Conservation (phyloP, 768 basidiomycete species). For the Hebeloma cylindrosporum region DNA sequence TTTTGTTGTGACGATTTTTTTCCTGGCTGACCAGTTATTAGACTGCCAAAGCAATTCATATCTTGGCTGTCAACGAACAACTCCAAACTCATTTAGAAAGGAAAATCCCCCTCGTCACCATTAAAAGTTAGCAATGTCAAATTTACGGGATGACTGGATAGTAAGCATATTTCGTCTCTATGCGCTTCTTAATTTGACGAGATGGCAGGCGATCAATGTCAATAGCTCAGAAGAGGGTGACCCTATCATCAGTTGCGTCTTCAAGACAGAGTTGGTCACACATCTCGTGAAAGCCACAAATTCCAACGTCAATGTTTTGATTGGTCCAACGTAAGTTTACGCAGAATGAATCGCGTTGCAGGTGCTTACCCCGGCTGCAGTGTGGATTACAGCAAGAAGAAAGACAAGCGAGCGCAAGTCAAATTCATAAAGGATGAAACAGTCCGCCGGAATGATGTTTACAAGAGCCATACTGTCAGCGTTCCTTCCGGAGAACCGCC, state of each 20-base stretch:
- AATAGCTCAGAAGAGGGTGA: slow-evolving; percentile 89
- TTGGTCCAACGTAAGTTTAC: slow-evolving; percentile 71
- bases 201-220: slow-evolving; percentile 68
- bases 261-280: slow-evolving; percentile 93
- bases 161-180: slow-evolving; percentile 41
- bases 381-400: slow-evolving; percentile 93
- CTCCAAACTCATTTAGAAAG: slow-evolving; percentile 67
- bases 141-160: slow-evolving; percentile 92
- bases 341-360: not conserved
- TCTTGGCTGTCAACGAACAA: slow-evolving; percentile 56
- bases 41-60: slow-evolving; percentile 85
- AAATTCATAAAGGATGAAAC: slow-evolving; percentile 90
- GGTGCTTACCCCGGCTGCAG: slow-evolving; percentile 37
- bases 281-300: slow-evolving; percentile 81
- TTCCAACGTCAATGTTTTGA: slow-evolving; percentile 67
- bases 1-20: slow-evolving; percentile 10
- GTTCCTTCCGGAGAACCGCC: slow-evolving; percentile 89
- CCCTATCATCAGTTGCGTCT: slow-evolving; percentile 84
- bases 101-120: slow-evolving; percentile 86
- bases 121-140: slow-evolving; percentile 86
- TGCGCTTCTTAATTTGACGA: slow-evolving; percentile 4
- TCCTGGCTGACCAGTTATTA: slow-evolving; percentile 28
- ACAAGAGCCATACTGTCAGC: slow-evolving; percentile 91
- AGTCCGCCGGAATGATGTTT: slow-evolving; percentile 71
- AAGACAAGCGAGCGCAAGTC: slow-evolving; percentile 88